Base-by-base conservation (phyloP, 129 eudicot genomes). In the Tagetes patula region DNA sequence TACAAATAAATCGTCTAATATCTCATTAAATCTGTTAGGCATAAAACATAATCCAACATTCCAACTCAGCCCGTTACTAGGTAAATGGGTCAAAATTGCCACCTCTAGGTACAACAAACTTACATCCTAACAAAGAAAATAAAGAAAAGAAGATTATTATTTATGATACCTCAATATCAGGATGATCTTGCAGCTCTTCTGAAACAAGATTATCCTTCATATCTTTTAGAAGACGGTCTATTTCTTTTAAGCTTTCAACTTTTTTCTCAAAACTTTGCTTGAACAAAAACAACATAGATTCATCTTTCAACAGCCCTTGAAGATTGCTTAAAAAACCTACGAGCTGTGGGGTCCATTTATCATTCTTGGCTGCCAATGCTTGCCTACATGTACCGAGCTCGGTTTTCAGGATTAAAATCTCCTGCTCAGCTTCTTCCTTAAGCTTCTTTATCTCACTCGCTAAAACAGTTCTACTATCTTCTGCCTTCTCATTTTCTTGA, bases 361-460 rank as follows among this genome's bases (percentile, higher is more conserved):
- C 85, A 34, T 85, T 66, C 82, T 77, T 78, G 76, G 83, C 92
- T 64, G 74, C 85, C 82, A 90, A 76, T 80, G 90, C 99, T 80
- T 90, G 83, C 82, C 79, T 82, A 77, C 91, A 90, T 68, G 83
- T 70, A 70, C 79, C 75, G 67, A 94, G 75, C 84, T 81, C 85
- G 40, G 78, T 71, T 33, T 74, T 90, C 32, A 94, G 89, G 10
- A 76, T 72, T 31, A 74, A 62, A 58, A 82, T 84, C 82, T 88
- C 94, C 79, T 77, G 62, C 73, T 90, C 87, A 78, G 84, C 78
- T 81, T 91, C 99, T 70, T 85, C 97, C 81, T 79, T 91, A 32
- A 91, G 84, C 77, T 83, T 91, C 82, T 85, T 82, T 66, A 91
- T 73, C 83, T 95, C 96, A 62, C 72, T 68, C 59, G 87, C 91